A percentile compares a stretch with the other conserved stretches of the same genome.
These are phyloP conservation scores for Amyloporia xantha DNA, from an alignment of 768 basidiomycete genomes.

Conservation along the genomic window DNA sequence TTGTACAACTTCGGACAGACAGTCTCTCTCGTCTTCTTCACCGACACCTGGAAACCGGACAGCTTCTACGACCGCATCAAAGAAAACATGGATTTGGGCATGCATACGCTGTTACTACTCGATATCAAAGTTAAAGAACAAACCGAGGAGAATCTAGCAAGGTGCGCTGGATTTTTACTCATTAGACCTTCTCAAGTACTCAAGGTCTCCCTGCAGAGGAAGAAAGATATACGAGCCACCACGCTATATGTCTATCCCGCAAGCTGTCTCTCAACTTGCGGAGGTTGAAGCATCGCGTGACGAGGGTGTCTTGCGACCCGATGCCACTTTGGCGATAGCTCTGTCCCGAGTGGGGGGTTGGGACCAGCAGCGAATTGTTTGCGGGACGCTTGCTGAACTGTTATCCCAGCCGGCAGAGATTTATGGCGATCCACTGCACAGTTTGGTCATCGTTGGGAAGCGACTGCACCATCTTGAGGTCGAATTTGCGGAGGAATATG, in stretches of 20 bases:
- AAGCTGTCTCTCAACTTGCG: conserved; percentile 76
- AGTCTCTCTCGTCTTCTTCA: conserved; percentile 95
- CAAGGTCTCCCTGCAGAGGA: conserved; percentile 53
- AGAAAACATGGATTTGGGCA: conserved; percentile 81
- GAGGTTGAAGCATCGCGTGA: conserved; percentile 53
- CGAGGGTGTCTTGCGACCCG: conserved; percentile 44
- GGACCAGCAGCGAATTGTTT: conserved; percentile 68
- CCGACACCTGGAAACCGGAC: conserved; percentile 92
- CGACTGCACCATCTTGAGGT: conserved; percentile 88
- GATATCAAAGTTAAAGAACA: conserved; percentile 99
- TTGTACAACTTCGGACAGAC: conserved; percentile 99
- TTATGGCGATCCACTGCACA: conserved; percentile 87
- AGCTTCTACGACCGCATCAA: conserved; percentile 91
- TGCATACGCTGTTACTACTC: conserved; percentile 91
- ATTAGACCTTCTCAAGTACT: too few species aligned
- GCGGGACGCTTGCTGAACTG: conserved; percentile 80
- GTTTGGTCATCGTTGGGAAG: conserved; percentile 86
- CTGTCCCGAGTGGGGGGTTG: conserved; percentile 76
- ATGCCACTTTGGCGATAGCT: conserved; percentile 62
- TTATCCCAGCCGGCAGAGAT: conserved; percentile 49
- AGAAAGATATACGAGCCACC: conserved; percentile 95
- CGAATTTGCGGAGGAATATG: conserved; percentile 79
- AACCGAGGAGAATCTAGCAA: conserved; percentile 91
- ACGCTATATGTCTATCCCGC: conserved; percentile 90
- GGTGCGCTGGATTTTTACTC: conserved; percentile 36